Conservation (phyloP, 148 eudicot genomes). For the Rhododendron mucronatum region DNA sequence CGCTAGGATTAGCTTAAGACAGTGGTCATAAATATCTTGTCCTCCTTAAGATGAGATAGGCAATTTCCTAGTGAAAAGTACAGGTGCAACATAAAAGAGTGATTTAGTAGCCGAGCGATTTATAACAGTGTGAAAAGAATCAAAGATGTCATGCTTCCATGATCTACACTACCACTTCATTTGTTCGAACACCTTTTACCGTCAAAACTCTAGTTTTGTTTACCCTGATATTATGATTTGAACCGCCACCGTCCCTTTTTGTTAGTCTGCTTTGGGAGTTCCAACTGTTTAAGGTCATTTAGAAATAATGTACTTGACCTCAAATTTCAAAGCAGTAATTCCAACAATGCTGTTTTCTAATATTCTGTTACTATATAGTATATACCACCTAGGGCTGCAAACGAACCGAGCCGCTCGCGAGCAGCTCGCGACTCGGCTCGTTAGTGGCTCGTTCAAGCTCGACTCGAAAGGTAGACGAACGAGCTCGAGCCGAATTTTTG, state of each 20-base stretch:
- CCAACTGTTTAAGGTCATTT: background rate
- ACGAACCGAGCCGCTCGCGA: no score
- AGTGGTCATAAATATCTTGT: background rate
- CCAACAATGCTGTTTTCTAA: background rate
- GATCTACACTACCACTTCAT: background rate
- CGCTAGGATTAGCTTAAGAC: background rate
- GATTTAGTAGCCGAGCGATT: background rate
- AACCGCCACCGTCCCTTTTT: background rate
- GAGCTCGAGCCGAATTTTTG: no score
- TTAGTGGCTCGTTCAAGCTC: no score
- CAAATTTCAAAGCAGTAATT: background rate
- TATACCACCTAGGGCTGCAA: no score
- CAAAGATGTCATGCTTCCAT: background rate
- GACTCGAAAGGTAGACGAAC: no score
- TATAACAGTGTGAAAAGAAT: background rate
- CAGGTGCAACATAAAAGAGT: background rate
- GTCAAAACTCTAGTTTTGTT: background rate
- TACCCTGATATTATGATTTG: background rate
- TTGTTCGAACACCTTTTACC: background rate
- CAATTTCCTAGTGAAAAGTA: background rate
- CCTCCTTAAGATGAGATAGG: background rate
- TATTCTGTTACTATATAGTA: background rate
- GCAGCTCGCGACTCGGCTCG: no score
- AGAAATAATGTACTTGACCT: background rate
- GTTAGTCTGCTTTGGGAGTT: background rate